phyloP scores from a whole-genome alignment of 139 green algal species.

The Limnomonas spitsbergensis region DNA sequence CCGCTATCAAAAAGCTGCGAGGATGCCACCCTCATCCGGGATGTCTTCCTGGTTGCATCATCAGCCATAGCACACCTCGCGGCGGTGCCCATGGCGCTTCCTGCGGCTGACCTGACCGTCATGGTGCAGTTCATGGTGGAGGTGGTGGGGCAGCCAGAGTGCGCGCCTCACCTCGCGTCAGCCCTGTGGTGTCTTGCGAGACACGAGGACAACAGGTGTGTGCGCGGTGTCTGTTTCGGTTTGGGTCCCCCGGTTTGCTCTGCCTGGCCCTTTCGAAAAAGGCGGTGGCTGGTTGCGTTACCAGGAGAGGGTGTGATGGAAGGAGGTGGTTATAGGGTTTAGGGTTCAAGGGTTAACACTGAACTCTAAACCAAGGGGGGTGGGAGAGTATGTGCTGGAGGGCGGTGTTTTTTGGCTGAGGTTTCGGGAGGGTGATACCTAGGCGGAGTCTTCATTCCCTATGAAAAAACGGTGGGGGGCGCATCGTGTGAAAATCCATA shows the following conservation, averaged over 20 bases:
- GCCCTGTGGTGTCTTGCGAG: slow-evolving; percentile 15
- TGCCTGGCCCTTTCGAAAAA: too few species aligned
- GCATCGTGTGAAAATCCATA: too few species aligned
- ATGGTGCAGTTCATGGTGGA: neutral
- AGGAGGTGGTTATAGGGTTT: too few species aligned
- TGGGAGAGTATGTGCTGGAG: too few species aligned
- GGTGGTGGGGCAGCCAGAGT: neutral
- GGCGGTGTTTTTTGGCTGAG: too few species aligned
- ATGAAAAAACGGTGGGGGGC: too few species aligned
- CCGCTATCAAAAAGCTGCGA: neutral
- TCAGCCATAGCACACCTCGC: neutral
- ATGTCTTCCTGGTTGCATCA: neutral
- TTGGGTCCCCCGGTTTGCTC: neutral
- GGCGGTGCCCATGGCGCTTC: neutral
- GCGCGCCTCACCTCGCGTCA: neutral
- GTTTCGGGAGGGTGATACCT: too few species aligned
- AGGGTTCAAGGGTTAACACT: too few species aligned
- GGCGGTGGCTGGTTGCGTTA: too few species aligned
- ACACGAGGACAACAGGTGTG: slow-evolving; percentile 5
- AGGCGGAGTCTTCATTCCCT: too few species aligned
- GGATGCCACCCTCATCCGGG: neutral
- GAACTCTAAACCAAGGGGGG: too few species aligned
- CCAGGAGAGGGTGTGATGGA: too few species aligned
- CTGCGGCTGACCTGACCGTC: neutral
- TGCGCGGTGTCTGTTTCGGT: slow-evolving; percentile 5